Base-by-base conservation (phyloP, 257 asterid genomes). In the Linderniella brevidens region DNA sequence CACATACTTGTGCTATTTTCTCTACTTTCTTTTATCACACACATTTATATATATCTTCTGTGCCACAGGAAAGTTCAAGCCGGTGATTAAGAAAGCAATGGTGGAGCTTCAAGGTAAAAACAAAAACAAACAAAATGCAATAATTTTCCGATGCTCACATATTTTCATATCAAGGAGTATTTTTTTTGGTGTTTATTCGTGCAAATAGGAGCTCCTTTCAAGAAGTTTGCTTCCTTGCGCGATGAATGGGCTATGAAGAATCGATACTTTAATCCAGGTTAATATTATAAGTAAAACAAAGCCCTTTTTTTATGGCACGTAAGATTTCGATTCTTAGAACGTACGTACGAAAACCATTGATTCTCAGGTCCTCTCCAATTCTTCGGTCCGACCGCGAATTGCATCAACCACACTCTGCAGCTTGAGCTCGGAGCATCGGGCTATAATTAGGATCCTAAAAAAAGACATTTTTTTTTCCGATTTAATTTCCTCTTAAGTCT, bases 11-110 rank as follows among this genome's bases (percentile, higher is more conserved):
- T 25, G 32, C 32, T 25, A 25, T 25, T 25, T 12, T 25, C 32
- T 25, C 32, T 25, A 25, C 32, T 25, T 25, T 25, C 32, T 25
- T n/a, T 25, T 6, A 25, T 25, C 32, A 25, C 32, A n/a, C n/a
- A n/a, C n/a, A n/a, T n/a, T n/a, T n/a, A n/a, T n/a, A n/a, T n/a
- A n/a, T n/a, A n/a, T n/a, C n/a, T n/a, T 17, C 11, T n/a, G 1
- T 40, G 17, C 44, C 65, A 56, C 65, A 81, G 93, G 96, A 17
- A 85, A 85, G 61, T 81, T 69, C 66, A 81, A 85, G 72, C 96
- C 93, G 15, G 93, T 86, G 58, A 81, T 86, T 2, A 81, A 81
- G 70, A 81, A 86, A 67, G 96, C 96, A 43, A 78, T 81, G 94
- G 94, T 86, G 63, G 92, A 86, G 66, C 92, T 81, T 48, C 70